Conservation (phyloP, 257 asterid genomes). For the Nyctanthes arbortristis region DNA sequence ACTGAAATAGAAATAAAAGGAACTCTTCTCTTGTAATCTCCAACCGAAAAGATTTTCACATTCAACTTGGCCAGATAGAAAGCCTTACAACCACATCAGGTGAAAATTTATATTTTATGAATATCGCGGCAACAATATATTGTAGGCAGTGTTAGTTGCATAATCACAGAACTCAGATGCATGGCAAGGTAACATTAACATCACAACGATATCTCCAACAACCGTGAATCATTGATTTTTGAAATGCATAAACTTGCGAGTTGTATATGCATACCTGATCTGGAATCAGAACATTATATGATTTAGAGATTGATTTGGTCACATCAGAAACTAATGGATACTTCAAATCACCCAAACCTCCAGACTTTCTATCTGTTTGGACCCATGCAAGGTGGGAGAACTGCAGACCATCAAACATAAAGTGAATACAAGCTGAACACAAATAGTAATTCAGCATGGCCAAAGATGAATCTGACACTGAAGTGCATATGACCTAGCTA, state of each 20-base stretch:
- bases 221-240: neutral
- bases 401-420: conserved; percentile 33
- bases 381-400: conserved; percentile 92
- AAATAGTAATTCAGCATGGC: neutral
- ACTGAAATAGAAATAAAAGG: neutral
- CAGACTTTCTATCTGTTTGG: conserved; percentile 96
- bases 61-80: conserved; percentile 1
- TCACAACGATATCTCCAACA: neutral
- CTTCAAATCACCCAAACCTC: conserved; percentile 87
- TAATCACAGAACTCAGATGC: neutral
- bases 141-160: neutral
- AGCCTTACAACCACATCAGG: neutral
- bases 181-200: conserved; percentile 5
- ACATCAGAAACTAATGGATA: conserved; percentile 89
- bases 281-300: conserved; percentile 66
- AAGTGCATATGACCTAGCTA: neutral
- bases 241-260: neutral
- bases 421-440: neutral
- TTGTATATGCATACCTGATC: conserved; percentile 57
- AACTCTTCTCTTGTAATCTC: neutral
- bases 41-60: neutral
- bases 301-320: conserved; percentile 76
- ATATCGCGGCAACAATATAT: neutral
- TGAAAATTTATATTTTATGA: neutral
- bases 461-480: neutral